Evolutionary conservation across 805 yeast species (phyloP).

Genomic region (Suhomyces emberorum): DNA sequence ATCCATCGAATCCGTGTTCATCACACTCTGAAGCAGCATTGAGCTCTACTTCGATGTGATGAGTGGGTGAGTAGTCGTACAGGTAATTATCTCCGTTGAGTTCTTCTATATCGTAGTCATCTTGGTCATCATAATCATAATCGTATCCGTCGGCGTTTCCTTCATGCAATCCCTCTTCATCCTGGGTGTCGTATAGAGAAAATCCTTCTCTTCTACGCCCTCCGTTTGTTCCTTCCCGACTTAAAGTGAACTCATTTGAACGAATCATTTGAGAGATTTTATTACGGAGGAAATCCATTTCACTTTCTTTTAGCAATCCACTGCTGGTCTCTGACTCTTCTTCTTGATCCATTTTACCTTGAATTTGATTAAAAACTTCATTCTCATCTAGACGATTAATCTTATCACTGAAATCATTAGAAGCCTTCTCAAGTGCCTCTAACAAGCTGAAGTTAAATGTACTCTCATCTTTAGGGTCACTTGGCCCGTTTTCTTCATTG

Average conservation of each 20-base stretch:
- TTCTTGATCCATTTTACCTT: constrained; percentile 1
- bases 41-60: constrained; percentile 42
- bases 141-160: constrained; percentile 24
- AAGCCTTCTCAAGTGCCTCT: constrained; percentile 30
- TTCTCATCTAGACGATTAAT: constrained; percentile 10
- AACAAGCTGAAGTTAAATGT: constrained; percentile 27
- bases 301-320: constrained; percentile 20
- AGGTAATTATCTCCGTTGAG: constrained; percentile 20
- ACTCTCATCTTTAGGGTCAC: constrained; percentile 11
- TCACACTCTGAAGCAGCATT: constrained; percentile 33
- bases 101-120: constrained; percentile 40
- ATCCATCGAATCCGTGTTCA: constrained; percentile 23
- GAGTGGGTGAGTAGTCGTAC: constrained; percentile 30
- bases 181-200: constrained; percentile 33
- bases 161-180: constrained; percentile 39
- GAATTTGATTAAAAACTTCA: constrained; percentile 9
- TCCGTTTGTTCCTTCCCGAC: constrained; percentile 3
- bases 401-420: constrained; percentile 16
- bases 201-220: constrained; percentile 20
- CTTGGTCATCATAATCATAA: constrained; percentile 21
- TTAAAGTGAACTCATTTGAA: constrained; percentile 12
- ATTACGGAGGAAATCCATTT: constrained; percentile 26
- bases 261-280: constrained; percentile 24
- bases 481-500: constrained; percentile 13
- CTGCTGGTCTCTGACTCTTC: neutral